phyloP scores from a whole-genome alignment of 2,329 filamentous ascomycete genomes.

The Colletotrichum liriopes region DNA sequence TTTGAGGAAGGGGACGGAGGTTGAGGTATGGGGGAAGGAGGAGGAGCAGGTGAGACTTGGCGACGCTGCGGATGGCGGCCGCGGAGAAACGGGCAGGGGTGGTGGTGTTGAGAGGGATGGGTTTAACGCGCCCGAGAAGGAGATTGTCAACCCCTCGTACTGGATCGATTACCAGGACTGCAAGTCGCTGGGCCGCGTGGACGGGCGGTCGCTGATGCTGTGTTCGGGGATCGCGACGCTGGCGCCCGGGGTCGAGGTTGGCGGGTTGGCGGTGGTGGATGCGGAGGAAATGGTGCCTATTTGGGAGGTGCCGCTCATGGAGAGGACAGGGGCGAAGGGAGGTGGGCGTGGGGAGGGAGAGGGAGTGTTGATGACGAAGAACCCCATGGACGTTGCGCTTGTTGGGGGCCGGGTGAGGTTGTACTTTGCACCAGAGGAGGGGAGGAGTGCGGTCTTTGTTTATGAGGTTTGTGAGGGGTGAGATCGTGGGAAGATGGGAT shows the following conservation, averaged over 20 bases:
- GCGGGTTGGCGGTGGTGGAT: slow-evolving; percentile 65
- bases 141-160: slow-evolving; percentile 57
- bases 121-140: slow-evolving; percentile 47
- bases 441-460: slow-evolving; percentile 62
- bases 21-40: background rate
- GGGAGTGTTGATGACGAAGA: slow-evolving; percentile 61
- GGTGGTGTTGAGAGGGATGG: background rate
- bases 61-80: slow-evolving; percentile 52
- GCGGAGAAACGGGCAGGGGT: background rate
- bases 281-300: slow-evolving; percentile 60
- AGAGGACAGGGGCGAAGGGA: slow-evolving; percentile 53
- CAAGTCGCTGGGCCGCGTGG: slow-evolving; percentile 62
- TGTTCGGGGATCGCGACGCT: slow-evolving; percentile 62
- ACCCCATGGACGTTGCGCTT: slow-evolving; percentile 63
- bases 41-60: slow-evolving; percentile 46
- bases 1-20: slow-evolving; percentile 41
- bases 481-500: background rate
- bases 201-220: slow-evolving; percentile 60
- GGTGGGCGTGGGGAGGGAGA: slow-evolving; percentile 37
- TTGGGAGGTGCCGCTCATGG: slow-evolving; percentile 61
- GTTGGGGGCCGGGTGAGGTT: slow-evolving; percentile 61
- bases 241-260: slow-evolving; percentile 51
- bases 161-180: slow-evolving; percentile 68
- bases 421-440: slow-evolving; percentile 64
- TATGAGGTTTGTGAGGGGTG: slow-evolving; percentile 56